Base-by-base conservation (phyloP, 805 yeast species). In the Saturnispora silvae region DNA sequence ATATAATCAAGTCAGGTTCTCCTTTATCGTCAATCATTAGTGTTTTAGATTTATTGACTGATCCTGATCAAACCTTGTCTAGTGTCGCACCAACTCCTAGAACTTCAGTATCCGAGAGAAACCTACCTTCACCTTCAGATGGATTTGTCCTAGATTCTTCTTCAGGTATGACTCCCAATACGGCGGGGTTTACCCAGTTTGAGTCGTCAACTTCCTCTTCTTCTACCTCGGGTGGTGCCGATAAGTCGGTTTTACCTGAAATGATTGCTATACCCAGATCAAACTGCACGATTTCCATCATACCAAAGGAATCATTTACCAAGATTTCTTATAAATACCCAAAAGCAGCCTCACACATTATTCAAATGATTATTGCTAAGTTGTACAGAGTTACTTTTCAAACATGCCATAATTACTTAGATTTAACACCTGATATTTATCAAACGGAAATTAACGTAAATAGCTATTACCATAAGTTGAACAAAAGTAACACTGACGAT, bases 301-400 rank as follows among this genome's bases (percentile, higher is more conserved):
- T 89, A 13, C 98, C 98, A 0, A 75, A 78, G 1, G 77, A 75
- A 36, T 82, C 96, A 0, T 92, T 89, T 48, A 68, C 72, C 38
- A 64, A 81, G 37, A 68, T 89, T 28, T 78, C 81, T 5, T 53
- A 63, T 22, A 81, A 77, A 48, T 84, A 77, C 52, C 97, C 97
- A 5, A 74, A 81, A 44, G 83, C 95, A 1, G 80, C 96, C 0
- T 83, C 96, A 0, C 96, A 87, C 56, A 87, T 92, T 22, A 89
- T 89, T 11, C 95, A 94, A 49, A 86, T 89, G 74, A 84, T 89
- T 18, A 61, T 89, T 39, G 79, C 94, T 1, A 70, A 95, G 44
- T 66, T 92, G 37, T 84, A 85, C 53, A 72, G 94, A 46, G 96
- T 92, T 7, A 89, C 97, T 0, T 77, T 89, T 57, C 87, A 83